Base-by-base conservation (phyloP, 805 yeast genomes). In the Saccharomycopsis fodiens region DNA sequence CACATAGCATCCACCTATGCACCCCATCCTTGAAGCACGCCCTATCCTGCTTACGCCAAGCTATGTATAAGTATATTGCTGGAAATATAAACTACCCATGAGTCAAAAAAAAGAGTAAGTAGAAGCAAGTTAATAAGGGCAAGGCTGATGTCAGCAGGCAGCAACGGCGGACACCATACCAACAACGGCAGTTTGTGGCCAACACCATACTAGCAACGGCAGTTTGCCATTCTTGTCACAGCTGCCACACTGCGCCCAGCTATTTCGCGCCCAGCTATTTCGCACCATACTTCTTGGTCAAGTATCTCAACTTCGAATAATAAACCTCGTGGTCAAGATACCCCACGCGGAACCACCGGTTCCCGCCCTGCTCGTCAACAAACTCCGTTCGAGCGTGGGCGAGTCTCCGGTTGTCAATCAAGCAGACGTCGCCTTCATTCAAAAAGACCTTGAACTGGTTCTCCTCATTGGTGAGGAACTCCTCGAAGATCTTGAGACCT, bases 321-420 rank as follows among this genome's bases (percentile, higher is more conserved):
- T 71, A 82, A 30, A 84, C 68, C 57, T 84, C 94, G 16, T 76
- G 77, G 56, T 84, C 91, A 22, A 82, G 62, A 58, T 83, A 84
- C 41, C 86, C 76, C 1, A 91, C 91, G 71, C 82, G 79, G 45
- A 85, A 64, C 84, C 87, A 79, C 51, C 93, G 69, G 15, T 55
- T 58, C n/a, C 68, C 71, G 2, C 74, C 72, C 23, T 65, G 67
- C 5, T 70, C 52, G 10, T 73, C 70, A 46, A 68, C 71, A 52
- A 72, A 73, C 42, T 57, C 65, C 42, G 65, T 65, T 53, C 93
- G 69, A 0, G 87, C 79, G 58, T 84, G 93, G 38, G 84, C 66
- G 0, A 79, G 65, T 52, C 94, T 68, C 54, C 91, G 68, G 58
- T 84, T 84, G 61, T 81, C 78, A 59, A 84, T 83, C 17, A 85